phyloP scores from a whole-genome alignment of 164 flowering plant genomes.

The Amborella trichopoda region DNA sequence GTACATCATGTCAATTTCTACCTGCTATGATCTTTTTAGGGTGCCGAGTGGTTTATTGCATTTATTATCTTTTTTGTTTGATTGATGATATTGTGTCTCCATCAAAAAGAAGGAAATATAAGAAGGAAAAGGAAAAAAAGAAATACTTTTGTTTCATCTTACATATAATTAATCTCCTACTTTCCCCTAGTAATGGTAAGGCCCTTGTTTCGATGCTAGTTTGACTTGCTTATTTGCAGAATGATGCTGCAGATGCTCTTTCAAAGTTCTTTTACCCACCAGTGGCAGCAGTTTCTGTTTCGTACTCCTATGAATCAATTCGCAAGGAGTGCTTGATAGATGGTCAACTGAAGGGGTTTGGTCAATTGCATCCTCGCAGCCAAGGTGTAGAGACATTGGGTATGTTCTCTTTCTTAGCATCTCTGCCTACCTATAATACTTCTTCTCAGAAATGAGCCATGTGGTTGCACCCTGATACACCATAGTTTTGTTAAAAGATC shows the following conservation, averaged over 20 bases:
- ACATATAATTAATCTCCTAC: too few relatives aligned
- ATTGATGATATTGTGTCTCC: too few relatives aligned
- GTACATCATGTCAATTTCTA: too few relatives aligned
- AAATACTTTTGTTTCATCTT: too few relatives aligned
- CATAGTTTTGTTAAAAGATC: neutral
- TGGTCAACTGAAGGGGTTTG: constrained; percentile 92
- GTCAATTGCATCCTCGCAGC: constrained; percentile 96
- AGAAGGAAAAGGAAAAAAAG: too few relatives aligned
- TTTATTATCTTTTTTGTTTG: too few relatives aligned
- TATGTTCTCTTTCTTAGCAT: constrained; percentile 10
- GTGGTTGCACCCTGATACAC: neutral
- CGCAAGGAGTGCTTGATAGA: constrained; percentile 64
- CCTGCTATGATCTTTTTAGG: too few relatives aligned
- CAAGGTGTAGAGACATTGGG: constrained; percentile 96
- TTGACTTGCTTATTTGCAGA: constrained; percentile 36
- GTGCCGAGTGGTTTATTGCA: too few relatives aligned
- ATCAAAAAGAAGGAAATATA: too few relatives aligned
- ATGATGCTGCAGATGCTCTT: constrained; percentile 68
- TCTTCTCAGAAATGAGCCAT: neutral
- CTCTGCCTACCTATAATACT: neutral
- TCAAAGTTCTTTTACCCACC: constrained; percentile 88
- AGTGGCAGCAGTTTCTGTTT: constrained; percentile 83
- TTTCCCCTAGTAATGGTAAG: too few relatives aligned
- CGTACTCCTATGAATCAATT: constrained; percentile 82
- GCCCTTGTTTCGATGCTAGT: too few relatives aligned